Base-by-base conservation (phyloP, 2,329 filamentous ascomycete genomes). In the Epichloe sylvatica region DNA sequence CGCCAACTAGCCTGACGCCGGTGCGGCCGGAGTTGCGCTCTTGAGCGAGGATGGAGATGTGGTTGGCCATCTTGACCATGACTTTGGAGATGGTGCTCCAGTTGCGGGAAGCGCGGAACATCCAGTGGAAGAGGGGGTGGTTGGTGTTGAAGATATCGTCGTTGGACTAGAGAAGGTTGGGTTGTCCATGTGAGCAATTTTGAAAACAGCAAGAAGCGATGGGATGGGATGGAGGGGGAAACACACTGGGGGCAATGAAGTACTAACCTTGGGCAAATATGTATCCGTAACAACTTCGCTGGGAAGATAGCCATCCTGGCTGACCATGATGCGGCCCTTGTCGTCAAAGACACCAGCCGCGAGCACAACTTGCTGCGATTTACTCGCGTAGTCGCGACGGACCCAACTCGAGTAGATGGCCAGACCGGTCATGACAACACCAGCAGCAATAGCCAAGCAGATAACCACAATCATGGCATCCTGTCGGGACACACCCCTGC, bases 81-180 rank as follows among this genome's bases (percentile, higher is more conserved):
- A 92, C 70, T 42, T 80, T 77, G 49, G 73, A 73, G 25, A 94
- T 74, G 39, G 78, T 76, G 7, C 67, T 62, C 89, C 89, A 95
- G 63, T 89, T 84, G 51, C 81, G 76, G 6, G 85, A 86, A 3
- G 87, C 85, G 50, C 85, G 78, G 61, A 86, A 94, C 59, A 92
- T 83, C 89, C 89, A 94, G 46, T 89, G 80, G 64, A 92, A 94
- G 2, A 90, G 79, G 0, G 85, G 85, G 60, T 94, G 87, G 0
- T 79, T 77, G 23, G 81, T 80, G 50, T 80, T 81, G 59, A 95
- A 90, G 13, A 82, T 78, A 52, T 94, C 86, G 40, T 49, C 36
- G 36, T 61, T 49, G 56, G 57, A 41, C 47, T 51, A n/a, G 21
- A 7, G 7, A 30, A 30, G 25, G 7, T 30, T 30, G 25, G 7